Evolutionary conservation across 2,329 filamentous ascomycete genomes (phyloP).

Genomic region (Raffaelea ambrosiae): DNA sequence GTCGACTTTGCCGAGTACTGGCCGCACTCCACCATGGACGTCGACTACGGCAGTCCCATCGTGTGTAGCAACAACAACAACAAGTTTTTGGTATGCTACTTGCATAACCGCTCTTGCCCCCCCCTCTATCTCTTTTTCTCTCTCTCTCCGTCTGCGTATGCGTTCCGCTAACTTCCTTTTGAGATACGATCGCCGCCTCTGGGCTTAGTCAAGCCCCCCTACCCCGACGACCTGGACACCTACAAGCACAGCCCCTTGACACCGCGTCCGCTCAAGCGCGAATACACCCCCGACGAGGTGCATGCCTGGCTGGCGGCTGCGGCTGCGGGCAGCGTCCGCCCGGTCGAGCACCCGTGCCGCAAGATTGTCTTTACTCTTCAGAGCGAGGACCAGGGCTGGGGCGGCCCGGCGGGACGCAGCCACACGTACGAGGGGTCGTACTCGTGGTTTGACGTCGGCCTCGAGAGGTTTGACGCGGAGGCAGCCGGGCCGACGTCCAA

Average conservation of each 20-base stretch:
- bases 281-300: neutral
- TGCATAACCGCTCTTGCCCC: too few species aligned
- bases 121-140: neutral
- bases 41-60: slow-evolving; percentile 18
- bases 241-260: too few species aligned
- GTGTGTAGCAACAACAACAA: slow-evolving; percentile 22
- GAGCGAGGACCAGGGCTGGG: slow-evolving; percentile 53
- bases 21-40: slow-evolving; percentile 36
- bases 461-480: slow-evolving; percentile 43
- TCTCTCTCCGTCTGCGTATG: too few species aligned
- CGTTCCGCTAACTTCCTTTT: too few species aligned
- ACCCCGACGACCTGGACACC: too few species aligned
- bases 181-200: too few species aligned
- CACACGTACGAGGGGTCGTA: slow-evolving; percentile 37
- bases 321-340: slow-evolving; percentile 17
- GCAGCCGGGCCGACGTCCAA: neutral
- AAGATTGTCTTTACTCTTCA: slow-evolving; percentile 53
- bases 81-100: slow-evolving; percentile 30
- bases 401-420: slow-evolving; percentile 19
- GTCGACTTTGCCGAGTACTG: slow-evolving; percentile 56
- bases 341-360: slow-evolving; percentile 36
- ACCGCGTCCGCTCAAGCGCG: neutral
- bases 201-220: too few species aligned
- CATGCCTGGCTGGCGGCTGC: slow-evolving; percentile 19
- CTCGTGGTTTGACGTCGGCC: slow-evolving; percentile 57